These are phyloP conservation scores for Postia placenta DNA, from an alignment of 768 basidiomycete species.

Conservation along the genomic window DNA sequence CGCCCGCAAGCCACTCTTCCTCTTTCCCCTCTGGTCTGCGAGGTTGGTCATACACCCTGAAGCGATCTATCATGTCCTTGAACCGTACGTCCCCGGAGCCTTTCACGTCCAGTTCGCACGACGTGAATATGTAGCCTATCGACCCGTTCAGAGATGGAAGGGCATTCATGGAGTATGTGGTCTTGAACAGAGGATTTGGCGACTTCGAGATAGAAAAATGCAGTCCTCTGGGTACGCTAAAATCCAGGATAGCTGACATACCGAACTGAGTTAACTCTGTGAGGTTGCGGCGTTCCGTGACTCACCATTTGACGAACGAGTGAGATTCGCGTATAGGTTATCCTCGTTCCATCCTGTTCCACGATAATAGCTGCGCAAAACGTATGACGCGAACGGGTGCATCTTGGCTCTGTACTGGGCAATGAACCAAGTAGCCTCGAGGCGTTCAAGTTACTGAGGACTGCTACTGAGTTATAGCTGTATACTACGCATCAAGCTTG, in stretches of 20 bases:
- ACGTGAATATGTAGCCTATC: constrained; percentile 89
- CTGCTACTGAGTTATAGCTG: no score
- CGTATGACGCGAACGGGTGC: constrained; percentile 86
- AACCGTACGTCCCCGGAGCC: constrained; percentile 68
- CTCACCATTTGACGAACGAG: constrained; percentile 80
- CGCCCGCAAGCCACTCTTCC: constrained; percentile 79
- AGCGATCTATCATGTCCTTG: constrained; percentile 87
- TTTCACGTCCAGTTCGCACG: constrained; percentile 71
- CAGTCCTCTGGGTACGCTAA: constrained; percentile 75
- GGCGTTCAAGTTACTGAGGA: neutral
- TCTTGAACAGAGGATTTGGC: constrained; percentile 84
- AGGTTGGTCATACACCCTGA: constrained; percentile 79
- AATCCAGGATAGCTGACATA: constrained; percentile 79
- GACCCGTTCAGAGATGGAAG: constrained; percentile 91
- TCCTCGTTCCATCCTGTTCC: constrained; percentile 98
- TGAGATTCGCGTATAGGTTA: constrained; percentile 86
- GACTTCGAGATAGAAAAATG: constrained; percentile 82
- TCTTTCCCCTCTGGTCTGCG: constrained; percentile 70
- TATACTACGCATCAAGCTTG: no score
- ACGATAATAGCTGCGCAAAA: constrained; percentile 83
- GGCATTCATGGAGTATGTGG: constrained; percentile 88
- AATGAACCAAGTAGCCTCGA: neutral
- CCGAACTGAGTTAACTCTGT: neutral
- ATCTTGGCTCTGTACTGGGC: no score
- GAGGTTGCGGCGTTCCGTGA: neutral